Percentiles rank a stretch among this genome's conserved stretches.
Evolutionary conservation across 345 rosid species (phyloP).

Genomic region (Alliaria petiolata): DNA sequence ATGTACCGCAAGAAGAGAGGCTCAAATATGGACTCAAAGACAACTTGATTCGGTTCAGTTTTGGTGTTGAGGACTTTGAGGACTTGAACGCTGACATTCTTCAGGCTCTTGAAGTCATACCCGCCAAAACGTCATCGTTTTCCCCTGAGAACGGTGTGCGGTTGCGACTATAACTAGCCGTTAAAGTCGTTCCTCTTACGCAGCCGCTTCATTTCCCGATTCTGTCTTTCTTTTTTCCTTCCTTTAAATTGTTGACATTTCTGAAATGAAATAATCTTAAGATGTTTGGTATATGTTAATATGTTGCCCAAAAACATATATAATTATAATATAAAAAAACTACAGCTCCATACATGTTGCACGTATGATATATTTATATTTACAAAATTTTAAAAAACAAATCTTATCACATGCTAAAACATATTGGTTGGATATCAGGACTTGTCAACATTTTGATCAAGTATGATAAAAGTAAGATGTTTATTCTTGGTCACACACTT

Average conservation of each 20-base stretch:
- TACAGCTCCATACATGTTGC: background rate
- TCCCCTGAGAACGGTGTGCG: background rate
- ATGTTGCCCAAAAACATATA: too few relatives aligned
- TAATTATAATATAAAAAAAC: background rate
- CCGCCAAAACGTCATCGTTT: background rate
- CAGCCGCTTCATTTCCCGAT: too few relatives aligned
- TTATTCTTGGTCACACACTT: background rate
- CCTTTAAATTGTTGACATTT: too few relatives aligned
- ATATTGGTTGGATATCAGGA: conserved; percentile 27
- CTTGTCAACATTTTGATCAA: conserved; percentile 68
- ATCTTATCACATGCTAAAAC: background rate
- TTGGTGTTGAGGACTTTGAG: conserved; percentile 82
- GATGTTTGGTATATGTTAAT: too few relatives aligned
- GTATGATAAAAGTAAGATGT: conserved; percentile 54
- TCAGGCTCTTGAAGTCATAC: conserved; percentile 58
- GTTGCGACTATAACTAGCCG: background rate
- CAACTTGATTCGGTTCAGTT: conserved; percentile 81
- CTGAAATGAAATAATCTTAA: too few relatives aligned
- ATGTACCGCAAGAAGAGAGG: conserved; percentile 57
- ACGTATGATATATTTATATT: too few relatives aligned
- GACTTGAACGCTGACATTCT: conserved; percentile 73
- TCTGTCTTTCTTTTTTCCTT: too few relatives aligned
- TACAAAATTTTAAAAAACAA: background rate
- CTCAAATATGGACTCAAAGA: conserved; percentile 66
- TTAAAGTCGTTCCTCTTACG: too few relatives aligned